phyloP scores from a whole-genome alignment of 768 basidiomycete genomes.

The Dioszegia crocea region DNA sequence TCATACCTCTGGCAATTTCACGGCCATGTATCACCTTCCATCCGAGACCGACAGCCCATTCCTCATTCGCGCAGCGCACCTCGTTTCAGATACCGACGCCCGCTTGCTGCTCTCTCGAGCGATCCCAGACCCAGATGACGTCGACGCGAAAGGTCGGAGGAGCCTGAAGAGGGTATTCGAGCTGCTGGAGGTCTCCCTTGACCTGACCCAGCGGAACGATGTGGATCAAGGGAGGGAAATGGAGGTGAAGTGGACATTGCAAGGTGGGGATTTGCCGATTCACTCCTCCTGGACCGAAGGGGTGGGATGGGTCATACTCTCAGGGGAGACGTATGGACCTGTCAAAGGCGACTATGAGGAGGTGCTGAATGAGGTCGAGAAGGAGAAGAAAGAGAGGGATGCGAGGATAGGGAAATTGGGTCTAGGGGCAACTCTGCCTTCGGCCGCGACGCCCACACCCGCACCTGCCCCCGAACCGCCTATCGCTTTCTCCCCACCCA shows the following conservation, averaged over 20 bases:
- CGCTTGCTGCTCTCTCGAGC: conserved; percentile 24
- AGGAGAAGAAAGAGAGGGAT: conserved; percentile 15
- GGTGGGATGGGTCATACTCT: conserved; percentile 32
- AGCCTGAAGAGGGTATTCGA: conserved; percentile 21
- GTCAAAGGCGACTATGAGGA: not conserved
- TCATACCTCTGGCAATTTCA: conserved; percentile 5
- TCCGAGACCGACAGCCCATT: conserved; percentile 18
- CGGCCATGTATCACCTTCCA: conserved; percentile 17
- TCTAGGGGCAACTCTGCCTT: conserved; percentile 19
- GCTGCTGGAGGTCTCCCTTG: conserved; percentile 25
- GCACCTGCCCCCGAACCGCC: not conserved
- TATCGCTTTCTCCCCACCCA: not conserved
- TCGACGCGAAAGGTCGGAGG: not conserved
- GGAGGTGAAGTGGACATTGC: conserved; percentile 26
- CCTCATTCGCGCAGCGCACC: conserved; percentile 21
- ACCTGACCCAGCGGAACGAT: conserved; percentile 14
- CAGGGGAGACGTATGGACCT: conserved; percentile 20
- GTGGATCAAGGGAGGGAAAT: conserved; percentile 9
- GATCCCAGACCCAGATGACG: not conserved
- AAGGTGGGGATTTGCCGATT: conserved; percentile 39
- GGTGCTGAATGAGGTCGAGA: conserved; percentile 9
- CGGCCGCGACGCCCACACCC: not conserved
- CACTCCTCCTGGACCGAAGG: conserved; percentile 16
- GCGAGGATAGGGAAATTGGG: conserved; percentile 21
- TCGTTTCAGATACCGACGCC: conserved; percentile 4